phyloP scores from a whole-genome alignment of 805 yeast species.

The Wickerhamomyces hampshirensis region DNA sequence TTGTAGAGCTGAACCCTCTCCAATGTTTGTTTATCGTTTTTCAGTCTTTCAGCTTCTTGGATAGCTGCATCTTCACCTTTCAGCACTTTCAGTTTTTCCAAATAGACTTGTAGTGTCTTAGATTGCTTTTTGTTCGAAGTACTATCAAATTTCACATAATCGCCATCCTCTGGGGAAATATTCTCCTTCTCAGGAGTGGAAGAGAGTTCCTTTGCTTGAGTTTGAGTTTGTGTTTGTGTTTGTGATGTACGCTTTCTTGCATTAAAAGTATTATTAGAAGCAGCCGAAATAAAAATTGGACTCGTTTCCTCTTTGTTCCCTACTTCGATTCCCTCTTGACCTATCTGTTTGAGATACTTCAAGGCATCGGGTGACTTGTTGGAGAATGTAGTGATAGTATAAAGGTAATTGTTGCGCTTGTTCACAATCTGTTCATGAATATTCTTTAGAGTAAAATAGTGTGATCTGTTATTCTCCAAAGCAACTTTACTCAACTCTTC shows the following conservation, averaged over 20 bases:
- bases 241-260: no score
- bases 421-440: conserved; percentile 2
- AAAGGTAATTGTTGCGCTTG: conserved; percentile 3
- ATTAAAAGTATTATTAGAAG: no score
- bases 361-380: conserved; percentile 1
- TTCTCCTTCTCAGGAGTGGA: no score
- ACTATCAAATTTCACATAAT: background rate
- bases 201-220: no score
- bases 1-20: background rate
- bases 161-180: no score
- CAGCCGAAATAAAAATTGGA: no score
- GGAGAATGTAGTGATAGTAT: background rate
- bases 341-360: background rate
- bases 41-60: background rate
- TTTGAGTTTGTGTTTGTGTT: no score
- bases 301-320: no score
- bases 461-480: background rate
- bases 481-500: background rate
- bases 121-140: background rate
- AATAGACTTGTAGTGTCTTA: background rate
- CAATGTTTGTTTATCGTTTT: background rate
- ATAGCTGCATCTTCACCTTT: conserved; percentile 1
- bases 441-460: background rate
- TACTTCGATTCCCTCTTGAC: background rate
- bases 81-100: conserved; percentile 1